Percentiles rank a stretch among this genome's conserved stretches.
Conservation (phyloP, 2,329 filamentous ascomycete genomes). For the Fusarium musae region DNA sequence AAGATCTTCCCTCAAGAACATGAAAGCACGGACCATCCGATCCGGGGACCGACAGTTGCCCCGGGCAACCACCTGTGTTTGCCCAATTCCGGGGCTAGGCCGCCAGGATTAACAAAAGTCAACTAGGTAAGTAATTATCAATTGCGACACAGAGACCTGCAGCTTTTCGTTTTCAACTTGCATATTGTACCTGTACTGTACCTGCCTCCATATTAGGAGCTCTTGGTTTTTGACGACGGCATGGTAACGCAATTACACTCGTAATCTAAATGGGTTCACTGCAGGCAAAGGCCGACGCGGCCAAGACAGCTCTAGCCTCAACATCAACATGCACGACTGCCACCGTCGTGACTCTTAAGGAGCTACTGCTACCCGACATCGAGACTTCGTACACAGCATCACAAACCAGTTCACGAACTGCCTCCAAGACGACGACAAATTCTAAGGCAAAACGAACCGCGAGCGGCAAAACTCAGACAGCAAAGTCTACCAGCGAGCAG, state of each 20-base stretch:
- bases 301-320: slow-evolving; percentile 65
- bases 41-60: slow-evolving; percentile 47
- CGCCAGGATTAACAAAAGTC: slow-evolving; percentile 3
- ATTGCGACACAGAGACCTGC: slow-evolving; percentile 31
- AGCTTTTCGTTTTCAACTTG: slow-evolving; percentile 38
- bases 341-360: slow-evolving; percentile 60
- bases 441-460: slow-evolving; percentile 41
- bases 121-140: slow-evolving; percentile 10
- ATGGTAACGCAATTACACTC: slow-evolving; percentile 47
- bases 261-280: slow-evolving; percentile 56
- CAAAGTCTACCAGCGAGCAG: slow-evolving; percentile 40
- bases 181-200: slow-evolving; percentile 37
- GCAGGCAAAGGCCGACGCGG: slow-evolving; percentile 58
- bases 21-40: slow-evolving; percentile 37
- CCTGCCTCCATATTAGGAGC: slow-evolving; percentile 41
- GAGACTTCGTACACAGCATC: slow-evolving; percentile 43
- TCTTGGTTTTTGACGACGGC: slow-evolving; percentile 44
- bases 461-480: slow-evolving; percentile 4
- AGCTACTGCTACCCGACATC: slow-evolving; percentile 54
- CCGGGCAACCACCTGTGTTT: slow-evolving; percentile 52
- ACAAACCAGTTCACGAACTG: slow-evolving; percentile 41
- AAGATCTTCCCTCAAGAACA: slow-evolving; percentile 35
- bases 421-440: slow-evolving; percentile 44
- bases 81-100: slow-evolving; percentile 36
- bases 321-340: slow-evolving; percentile 64